phyloP scores from a whole-genome alignment of 169 alveolate genomes.

The Ophryocystis elektroscirrha region DNA sequence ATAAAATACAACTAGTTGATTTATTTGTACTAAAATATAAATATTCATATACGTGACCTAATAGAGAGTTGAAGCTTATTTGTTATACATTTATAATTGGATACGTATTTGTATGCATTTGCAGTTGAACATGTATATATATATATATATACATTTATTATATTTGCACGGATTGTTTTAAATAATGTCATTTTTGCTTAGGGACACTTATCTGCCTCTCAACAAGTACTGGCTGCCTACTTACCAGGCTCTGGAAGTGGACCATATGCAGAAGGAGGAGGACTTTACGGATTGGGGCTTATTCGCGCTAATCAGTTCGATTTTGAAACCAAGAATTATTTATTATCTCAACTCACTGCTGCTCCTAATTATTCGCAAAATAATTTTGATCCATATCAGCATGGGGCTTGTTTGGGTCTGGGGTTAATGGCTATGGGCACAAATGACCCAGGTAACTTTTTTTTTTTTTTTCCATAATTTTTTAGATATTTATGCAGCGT shows the following conservation, averaged over 20 bases:
- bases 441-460: constrained; percentile 24
- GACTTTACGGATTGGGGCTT: constrained; percentile 82
- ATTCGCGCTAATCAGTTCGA: constrained; percentile 65
- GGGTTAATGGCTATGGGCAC: constrained; percentile 76
- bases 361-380: constrained; percentile 28
- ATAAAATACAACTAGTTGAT: too few species aligned
- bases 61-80: too few species aligned
- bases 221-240: background rate
- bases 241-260: constrained; percentile 13
- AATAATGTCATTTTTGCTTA: constrained; percentile 1
- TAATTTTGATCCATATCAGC: constrained; percentile 72
- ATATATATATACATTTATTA: too few species aligned
- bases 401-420: constrained; percentile 85
- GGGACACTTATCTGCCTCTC: constrained; percentile 19
- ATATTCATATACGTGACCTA: too few species aligned
- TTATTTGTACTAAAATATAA: too few species aligned
- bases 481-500: constrained; percentile 34
- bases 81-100: too few species aligned
- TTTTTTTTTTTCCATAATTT: background rate
- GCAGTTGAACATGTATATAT: background rate
- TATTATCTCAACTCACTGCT: constrained; percentile 44
- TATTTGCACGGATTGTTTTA: background rate
- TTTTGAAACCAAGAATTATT: constrained; percentile 36
- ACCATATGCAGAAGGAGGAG: constrained; percentile 84
- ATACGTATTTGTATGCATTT: too few species aligned